Percentiles rank a stretch among this genome's conserved stretches.
Evolutionary conservation across 306 rosid species (phyloP).

Genomic region (Boehmeria nivea): DNA sequence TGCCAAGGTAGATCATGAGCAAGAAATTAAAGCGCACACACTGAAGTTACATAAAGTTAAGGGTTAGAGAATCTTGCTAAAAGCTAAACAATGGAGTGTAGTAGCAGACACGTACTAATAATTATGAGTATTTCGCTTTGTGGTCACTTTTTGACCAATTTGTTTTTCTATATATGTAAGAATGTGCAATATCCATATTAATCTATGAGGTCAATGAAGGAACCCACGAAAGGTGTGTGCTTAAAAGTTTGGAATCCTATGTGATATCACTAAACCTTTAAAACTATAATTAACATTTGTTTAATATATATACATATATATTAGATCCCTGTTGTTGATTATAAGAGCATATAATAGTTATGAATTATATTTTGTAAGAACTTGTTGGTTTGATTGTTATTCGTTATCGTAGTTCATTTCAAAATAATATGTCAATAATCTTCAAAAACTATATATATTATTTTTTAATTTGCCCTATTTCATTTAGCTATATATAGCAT

Average conservation of each 20-base stretch:
- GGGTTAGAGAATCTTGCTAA: slow-evolving; percentile 68
- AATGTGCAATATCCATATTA: slow-evolving; percentile 25
- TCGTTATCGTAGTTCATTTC: no score
- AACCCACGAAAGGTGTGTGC: slow-evolving; percentile 41
- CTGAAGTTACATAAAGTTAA: slow-evolving; percentile 81
- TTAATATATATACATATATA: no score
- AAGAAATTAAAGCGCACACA: slow-evolving; percentile 28
- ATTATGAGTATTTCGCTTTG: slow-evolving; percentile 32
- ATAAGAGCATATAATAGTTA: no score
- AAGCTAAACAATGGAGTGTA: slow-evolving; percentile 90
- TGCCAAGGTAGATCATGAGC: not conserved
- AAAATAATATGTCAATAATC: no score
- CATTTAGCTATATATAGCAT: no score
- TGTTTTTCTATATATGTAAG: slow-evolving; percentile 10
- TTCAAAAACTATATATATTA: no score
- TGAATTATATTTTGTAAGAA: no score
- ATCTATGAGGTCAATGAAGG: slow-evolving; percentile 49
- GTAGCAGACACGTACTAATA: slow-evolving; percentile 67
- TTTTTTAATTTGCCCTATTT: no score
- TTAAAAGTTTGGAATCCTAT: slow-evolving; percentile 86
- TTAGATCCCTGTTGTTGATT: no score
- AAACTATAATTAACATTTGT: no score
- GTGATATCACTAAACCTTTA: slow-evolving; percentile 33
- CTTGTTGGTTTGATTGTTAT: no score
- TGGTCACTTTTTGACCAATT: slow-evolving; percentile 65